phyloP scores from a whole-genome alignment of 768 basidiomycete genomes.

The Pholiota microspora region DNA sequence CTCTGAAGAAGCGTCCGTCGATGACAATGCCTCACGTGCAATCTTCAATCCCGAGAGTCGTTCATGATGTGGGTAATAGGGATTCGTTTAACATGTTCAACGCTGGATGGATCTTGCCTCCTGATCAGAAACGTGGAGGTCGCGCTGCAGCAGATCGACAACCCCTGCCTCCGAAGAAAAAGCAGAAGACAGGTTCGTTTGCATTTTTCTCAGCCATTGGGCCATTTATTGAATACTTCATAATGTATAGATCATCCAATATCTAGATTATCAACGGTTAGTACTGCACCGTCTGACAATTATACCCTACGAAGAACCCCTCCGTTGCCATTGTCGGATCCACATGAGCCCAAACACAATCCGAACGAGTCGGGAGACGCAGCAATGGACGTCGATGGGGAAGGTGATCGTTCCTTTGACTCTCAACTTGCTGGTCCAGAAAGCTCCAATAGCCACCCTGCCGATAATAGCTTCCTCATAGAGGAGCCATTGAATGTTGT shows the following conservation, averaged over 20 bases:
- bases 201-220: conserved; percentile 6
- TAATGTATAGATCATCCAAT: conserved; percentile 31
- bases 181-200: conserved; percentile 40
- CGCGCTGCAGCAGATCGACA: conserved; percentile 43
- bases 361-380: conserved; percentile 13
- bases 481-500: conserved; percentile 22
- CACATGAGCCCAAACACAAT: conserved; percentile 17
- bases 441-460: not conserved
- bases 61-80: conserved; percentile 69
- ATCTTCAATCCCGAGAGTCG: conserved; percentile 49
- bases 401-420: not conserved
- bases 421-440: not conserved
- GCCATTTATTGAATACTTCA: not conserved
- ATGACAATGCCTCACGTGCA: conserved; percentile 17
- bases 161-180: conserved; percentile 52
- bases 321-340: conserved; percentile 18
- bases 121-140: conserved; percentile 66
- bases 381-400: conserved; percentile 22
- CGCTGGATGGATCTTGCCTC: conserved; percentile 83
- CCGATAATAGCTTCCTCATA: conserved; percentile 13
- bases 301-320: conserved; percentile 31
- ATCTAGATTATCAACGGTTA: conserved; percentile 45
- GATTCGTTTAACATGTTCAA: conserved; percentile 83
- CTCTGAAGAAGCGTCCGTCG: conserved; percentile 27
- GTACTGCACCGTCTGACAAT: conserved; percentile 46